Evolutionary conservation across 768 basidiomycete species (phyloP).

Genomic region (Mycena maculata): DNA sequence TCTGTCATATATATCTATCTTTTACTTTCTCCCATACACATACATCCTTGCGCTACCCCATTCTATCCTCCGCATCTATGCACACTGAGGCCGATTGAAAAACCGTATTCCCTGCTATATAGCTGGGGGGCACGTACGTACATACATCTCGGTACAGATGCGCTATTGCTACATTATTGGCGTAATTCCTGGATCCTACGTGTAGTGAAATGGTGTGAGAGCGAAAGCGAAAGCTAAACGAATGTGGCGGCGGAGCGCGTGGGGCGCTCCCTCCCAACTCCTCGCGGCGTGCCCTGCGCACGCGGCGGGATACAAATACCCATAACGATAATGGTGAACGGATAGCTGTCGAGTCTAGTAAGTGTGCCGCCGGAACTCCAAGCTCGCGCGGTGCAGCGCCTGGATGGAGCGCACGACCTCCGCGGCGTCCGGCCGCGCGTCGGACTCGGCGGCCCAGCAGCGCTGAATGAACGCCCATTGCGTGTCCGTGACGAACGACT

Average conservation of each 20-base stretch:
- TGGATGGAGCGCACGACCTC: constrained; percentile 39
- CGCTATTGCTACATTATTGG: constrained; percentile 28
- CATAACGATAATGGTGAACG: background rate
- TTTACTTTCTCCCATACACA: constrained; percentile 3
- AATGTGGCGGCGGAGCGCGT: constrained; percentile 12
- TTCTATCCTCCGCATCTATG: background rate
- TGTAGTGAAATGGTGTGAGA: background rate
- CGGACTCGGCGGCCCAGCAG: constrained; percentile 51
- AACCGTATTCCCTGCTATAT: too few species aligned
- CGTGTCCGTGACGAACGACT: constrained; percentile 50
- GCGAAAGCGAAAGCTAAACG: constrained; percentile 15
- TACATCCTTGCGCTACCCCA: constrained; percentile 23
- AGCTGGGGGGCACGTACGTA: background rate
- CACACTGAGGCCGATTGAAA: constrained; percentile 17
- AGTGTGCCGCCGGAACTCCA: constrained; percentile 40
- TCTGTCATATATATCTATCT: constrained; percentile 17
- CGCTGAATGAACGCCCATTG: constrained; percentile 56
- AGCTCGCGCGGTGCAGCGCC: constrained; percentile 35
- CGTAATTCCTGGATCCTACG: constrained; percentile 9
- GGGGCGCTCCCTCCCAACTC: background rate
- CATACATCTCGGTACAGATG: constrained; percentile 8
- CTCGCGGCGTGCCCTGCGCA: constrained; percentile 3
- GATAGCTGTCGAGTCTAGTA: background rate
- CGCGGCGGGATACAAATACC: constrained; percentile 14
- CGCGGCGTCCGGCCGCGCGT: constrained; percentile 45